Evolutionary conservation across 192 early-diverging fungal species (phyloP), one percentile per base, ranked within the genome.

Genomic region (Tieghemiomyces parasiticus): DNA sequence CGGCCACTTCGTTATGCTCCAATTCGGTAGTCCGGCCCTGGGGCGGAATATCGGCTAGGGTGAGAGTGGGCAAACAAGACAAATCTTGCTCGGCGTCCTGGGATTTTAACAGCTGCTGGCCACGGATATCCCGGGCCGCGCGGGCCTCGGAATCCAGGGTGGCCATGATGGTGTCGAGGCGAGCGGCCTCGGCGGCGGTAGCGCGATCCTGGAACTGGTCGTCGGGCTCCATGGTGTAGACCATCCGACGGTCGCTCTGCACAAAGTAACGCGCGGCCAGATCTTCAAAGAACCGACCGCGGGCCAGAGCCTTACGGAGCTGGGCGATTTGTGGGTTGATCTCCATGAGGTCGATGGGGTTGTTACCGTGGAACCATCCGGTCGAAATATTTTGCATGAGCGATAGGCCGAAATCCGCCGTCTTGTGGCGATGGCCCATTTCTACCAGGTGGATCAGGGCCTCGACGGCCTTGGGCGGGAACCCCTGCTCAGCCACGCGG

Each of bases 371-470:
- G 65, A 92, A 86, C 90, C 90, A 90, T 25, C 86, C 78, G 8
- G 87, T 82, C 4, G 85, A 76, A 28, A 92, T 63, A 1, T 76
- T 75, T 53, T 88, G 79, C 80, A 90, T 88, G 25, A 95, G 62
- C 12, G 67, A 71, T 68, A 97, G 76, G 29, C 92, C 92, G 77
- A 95, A 97, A 64, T 83, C 77, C 0, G 88, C 80, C 4, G 82
- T 89, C 73, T 89, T 87, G 75, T 94, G 94, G 61, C 89, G 88
- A 56, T 92, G 80, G 1, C 83, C 84, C 25, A 97, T 77, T 70
- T 97, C 94, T 47, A 90, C 84, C 45, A 83, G 84, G 54, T 95
- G 92, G 55, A 97, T 69, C 33, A 86, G 82, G 22, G 85, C 86
- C 56, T 92, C 89, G 13, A 95, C 73, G 38, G 88, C 79, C 48